Evolutionary conservation across 192 early-diverging fungal genomes (phyloP), one percentile per base, ranked within the genome.

Genomic region (Thoreauomyces humboldtii): DNA sequence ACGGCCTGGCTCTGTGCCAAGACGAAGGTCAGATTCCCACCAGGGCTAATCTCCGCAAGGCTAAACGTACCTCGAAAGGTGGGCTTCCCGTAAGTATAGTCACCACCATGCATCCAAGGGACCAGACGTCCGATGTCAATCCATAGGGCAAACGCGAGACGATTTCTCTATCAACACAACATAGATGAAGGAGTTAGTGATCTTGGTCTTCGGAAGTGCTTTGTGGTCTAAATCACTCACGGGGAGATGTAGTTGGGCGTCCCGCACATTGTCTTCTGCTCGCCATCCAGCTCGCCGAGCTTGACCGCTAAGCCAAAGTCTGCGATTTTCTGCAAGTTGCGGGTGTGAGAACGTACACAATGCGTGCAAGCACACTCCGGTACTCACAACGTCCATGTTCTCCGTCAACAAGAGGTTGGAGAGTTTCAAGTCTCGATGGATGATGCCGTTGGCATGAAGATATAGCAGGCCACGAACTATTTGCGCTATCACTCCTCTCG

Each of bases 181-280:
- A n/a, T n/a, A n/a, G n/a, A n/a, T n/a, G n/a, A n/a, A n/a, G n/a
- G n/a, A n/a, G n/a, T n/a, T n/a, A n/a, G n/a, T n/a, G n/a, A n/a
- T n/a, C n/a, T n/a, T n/a, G n/a, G n/a, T n/a, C n/a, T n/a, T n/a
- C n/a, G n/a, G n/a, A n/a, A n/a, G n/a, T n/a, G n/a, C n/a, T n/a
- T n/a, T n/a, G n/a, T n/a, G n/a, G n/a, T n/a, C n/a, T 7, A 29
- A 60, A 22, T 17, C n/a, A 78, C 73, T 64, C 56, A 82, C 80
- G 89, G 88, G 27, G 87, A 83, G 11, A 91, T 89, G 67, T 91
- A 91, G 59, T 86, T 89, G 15, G 88, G 88, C 2, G 89, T 91
- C 22, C 89, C 89, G 59, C 89, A 91, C 79, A 89, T 75, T 0
- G 88, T 89, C 52, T 83, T 79, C 38, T 89, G 87, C 67, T 92